phyloP scores from a whole-genome alignment of 495 filamentous ascomycete genomes.

The Emericellopsis terricola region DNA sequence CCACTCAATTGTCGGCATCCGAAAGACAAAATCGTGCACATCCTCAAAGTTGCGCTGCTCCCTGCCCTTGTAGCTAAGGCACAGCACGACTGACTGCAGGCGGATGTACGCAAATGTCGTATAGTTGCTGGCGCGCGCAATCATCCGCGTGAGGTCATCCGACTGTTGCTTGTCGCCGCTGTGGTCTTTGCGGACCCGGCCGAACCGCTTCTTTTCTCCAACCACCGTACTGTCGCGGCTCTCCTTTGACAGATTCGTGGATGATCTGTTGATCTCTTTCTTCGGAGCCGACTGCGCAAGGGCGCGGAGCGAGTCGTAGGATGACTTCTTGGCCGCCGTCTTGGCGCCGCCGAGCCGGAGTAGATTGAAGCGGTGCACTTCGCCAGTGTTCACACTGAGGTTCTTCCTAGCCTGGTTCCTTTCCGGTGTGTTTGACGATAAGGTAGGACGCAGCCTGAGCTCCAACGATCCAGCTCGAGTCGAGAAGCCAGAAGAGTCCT shows the following conservation, averaged over 20 bases:
- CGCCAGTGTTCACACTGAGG: slow-evolving; percentile 26
- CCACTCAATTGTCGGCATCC: slow-evolving; percentile 85
- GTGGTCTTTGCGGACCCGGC: slow-evolving; percentile 16
- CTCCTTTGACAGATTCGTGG: slow-evolving; percentile 21
- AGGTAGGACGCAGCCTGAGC: slow-evolving; percentile 58
- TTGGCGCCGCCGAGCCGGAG: slow-evolving; percentile 27
- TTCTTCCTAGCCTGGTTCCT: slow-evolving; percentile 27
- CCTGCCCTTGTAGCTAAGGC: slow-evolving; percentile 91
- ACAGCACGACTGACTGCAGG: slow-evolving; percentile 85
- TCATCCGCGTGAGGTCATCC: slow-evolving; percentile 97
- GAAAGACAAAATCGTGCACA: slow-evolving; percentile 93
- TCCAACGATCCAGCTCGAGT: slow-evolving; percentile 53
- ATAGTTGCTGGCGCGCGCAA: slow-evolving; percentile 83
- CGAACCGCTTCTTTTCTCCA: slow-evolving; percentile 34
- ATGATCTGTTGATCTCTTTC: slow-evolving; percentile 27
- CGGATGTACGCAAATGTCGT: slow-evolving; percentile 95
- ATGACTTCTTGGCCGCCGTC: slow-evolving; percentile 39
- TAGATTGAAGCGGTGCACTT: slow-evolving; percentile 29
- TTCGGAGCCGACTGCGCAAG: slow-evolving; percentile 20
- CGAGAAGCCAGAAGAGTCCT: slow-evolving; percentile 17
- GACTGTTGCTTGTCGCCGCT: slow-evolving; percentile 30
- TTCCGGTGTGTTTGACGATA: slow-evolving; percentile 38
- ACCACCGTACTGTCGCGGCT: slow-evolving; percentile 21
- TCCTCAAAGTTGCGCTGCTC: slow-evolving; percentile 90
- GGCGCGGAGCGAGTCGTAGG: slow-evolving; percentile 44